Conservation (phyloP, 768 basidiomycete species). For the Psilocybe cubensis region DNA sequence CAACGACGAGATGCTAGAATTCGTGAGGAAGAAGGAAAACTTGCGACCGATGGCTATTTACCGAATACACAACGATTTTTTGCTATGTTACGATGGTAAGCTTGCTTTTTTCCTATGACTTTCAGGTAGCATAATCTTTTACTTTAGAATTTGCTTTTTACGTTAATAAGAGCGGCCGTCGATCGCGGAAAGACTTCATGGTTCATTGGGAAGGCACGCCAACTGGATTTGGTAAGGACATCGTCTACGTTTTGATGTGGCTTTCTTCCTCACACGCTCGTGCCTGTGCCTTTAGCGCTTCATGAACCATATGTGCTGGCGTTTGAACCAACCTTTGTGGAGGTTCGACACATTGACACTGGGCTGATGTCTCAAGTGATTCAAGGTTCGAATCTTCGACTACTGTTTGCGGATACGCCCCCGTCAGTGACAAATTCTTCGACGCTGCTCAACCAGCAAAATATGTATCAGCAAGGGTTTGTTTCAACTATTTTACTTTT, state of each 20-base stretch:
- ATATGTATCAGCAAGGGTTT: slow-evolving; percentile 31
- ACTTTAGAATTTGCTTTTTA: slow-evolving; percentile 95
- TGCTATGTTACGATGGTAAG: slow-evolving; percentile 96
- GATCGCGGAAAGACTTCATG: slow-evolving; percentile 90
- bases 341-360: slow-evolving; percentile 94
- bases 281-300: slow-evolving; percentile 59
- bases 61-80: slow-evolving; percentile 93
- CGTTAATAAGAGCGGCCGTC: slow-evolving; percentile 94
- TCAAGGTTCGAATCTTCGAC: slow-evolving; percentile 86
- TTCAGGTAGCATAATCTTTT: slow-evolving; percentile 12
- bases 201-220: slow-evolving; percentile 97
- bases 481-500: slow-evolving; percentile 8
- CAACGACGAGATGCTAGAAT: slow-evolving; percentile 87
- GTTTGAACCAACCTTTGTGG: slow-evolving; percentile 95
- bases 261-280: background rate
- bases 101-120: slow-evolving; percentile 13
- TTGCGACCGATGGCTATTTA: slow-evolving; percentile 95
- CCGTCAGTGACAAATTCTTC: slow-evolving; percentile 73
- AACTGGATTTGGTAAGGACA: slow-evolving; percentile 84
- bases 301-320: slow-evolving; percentile 97
- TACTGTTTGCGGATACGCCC: slow-evolving; percentile 93
- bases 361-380: slow-evolving; percentile 94
- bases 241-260: background rate
- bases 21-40: slow-evolving; percentile 89
- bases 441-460: slow-evolving; percentile 37